A percentile compares a stretch with the other conserved stretches of the same genome.
Evolutionary conservation across 805 yeast genomes (phyloP).

Genomic region (Wickerhamiella spandovensis): DNA sequence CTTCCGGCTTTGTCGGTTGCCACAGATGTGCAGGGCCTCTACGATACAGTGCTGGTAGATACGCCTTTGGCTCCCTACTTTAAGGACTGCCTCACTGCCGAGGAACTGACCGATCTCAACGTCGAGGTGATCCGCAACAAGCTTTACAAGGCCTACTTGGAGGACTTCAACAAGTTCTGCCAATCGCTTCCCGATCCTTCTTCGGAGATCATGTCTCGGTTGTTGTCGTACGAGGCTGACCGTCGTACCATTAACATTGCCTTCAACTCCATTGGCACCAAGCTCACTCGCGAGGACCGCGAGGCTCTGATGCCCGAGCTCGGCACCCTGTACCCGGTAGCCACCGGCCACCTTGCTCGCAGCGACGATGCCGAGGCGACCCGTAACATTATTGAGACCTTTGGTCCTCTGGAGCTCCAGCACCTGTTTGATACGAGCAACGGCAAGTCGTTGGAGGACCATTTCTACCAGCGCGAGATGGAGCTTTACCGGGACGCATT

Average conservation of each 20-base stretch:
- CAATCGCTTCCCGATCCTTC: slow-evolving; percentile 60
- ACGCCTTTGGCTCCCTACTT: slow-evolving; percentile 97
- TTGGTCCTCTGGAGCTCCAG: slow-evolving; percentile 20
- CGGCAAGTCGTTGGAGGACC: slow-evolving; percentile 72
- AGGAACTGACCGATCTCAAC: slow-evolving; percentile 87
- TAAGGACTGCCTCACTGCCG: slow-evolving; percentile 66
- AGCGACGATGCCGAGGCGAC: slow-evolving; percentile 82
- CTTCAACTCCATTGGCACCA: slow-evolving; percentile 77
- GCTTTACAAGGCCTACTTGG: slow-evolving; percentile 83
- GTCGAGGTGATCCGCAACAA: slow-evolving; percentile 89
- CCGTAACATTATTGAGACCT: slow-evolving; percentile 28
- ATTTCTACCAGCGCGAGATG: slow-evolving; percentile 88
- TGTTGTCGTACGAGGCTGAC: slow-evolving; percentile 87
- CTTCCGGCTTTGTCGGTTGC: slow-evolving; percentile 91
- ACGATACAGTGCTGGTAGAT: slow-evolving; percentile 83
- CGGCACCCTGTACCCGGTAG: slow-evolving; percentile 67
- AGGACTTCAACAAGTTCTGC: slow-evolving; percentile 67
- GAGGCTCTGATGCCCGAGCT: slow-evolving; percentile 60
- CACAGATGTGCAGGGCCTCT: slow-evolving; percentile 85
- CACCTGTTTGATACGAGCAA: slow-evolving; percentile 35
- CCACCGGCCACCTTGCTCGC: slow-evolving; percentile 50
- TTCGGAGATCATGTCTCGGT: slow-evolving; percentile 59
- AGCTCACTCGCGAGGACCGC: slow-evolving; percentile 61
- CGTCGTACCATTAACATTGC: slow-evolving; percentile 86
- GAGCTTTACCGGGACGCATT: slow-evolving; percentile 81